Evolutionary conservation across 139 green algal genomes (phyloP), one percentile per base, ranked within the genome.

Genomic region (Astrephomene gubernaculifera): DNA sequence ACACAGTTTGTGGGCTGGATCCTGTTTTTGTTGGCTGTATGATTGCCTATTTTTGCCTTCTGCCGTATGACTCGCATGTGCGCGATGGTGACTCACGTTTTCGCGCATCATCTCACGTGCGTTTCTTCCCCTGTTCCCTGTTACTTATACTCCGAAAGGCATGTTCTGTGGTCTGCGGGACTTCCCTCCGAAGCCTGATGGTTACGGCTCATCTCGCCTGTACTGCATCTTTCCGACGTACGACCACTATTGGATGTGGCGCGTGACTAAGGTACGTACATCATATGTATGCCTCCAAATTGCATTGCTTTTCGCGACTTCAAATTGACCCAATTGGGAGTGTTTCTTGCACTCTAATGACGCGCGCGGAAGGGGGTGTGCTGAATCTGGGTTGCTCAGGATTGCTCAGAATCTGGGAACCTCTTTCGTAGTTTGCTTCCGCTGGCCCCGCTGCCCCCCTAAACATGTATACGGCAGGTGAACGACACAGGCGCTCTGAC

Each of bases 191-290:
- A 24, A 8, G 21, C 2, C 24, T n/a, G 44, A n/a, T 27, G 70
- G 70, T 6, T 78, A 78, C 70, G 70, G 70, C 70, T 27, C 43
- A 14, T 43, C 27, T 9, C 70, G 70, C 9, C 43, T 78, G 70
- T 78, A 63, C 70, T 78, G 70, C 41, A 39, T 63, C 43, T 78
- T 78, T 25, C 29, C 43, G 6, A 41, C 27, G 7, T 78, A 78
- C 70, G 44, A 78, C 43, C 43, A 61, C 27, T 78, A 43, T 27
- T 78, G 38, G 33, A 63, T 78, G 70, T 78, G 70, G 70, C 70
- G 44, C 27, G 41, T 78, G 9, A 35, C 33, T 5, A 61, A 78
- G 70, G 70, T 78, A 41, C 22, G 68, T n/a, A n/a, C n/a, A n/a
- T n/a, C n/a, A n/a, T n/a, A n/a, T n/a, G n/a, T n/a, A n/a, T n/a